A percentile compares a stretch with the other conserved stretches of the same genome.
Evolutionary conservation across 1,139 yeast genomes (phyloP).

Genomic region (Kodamaea arcana): DNA sequence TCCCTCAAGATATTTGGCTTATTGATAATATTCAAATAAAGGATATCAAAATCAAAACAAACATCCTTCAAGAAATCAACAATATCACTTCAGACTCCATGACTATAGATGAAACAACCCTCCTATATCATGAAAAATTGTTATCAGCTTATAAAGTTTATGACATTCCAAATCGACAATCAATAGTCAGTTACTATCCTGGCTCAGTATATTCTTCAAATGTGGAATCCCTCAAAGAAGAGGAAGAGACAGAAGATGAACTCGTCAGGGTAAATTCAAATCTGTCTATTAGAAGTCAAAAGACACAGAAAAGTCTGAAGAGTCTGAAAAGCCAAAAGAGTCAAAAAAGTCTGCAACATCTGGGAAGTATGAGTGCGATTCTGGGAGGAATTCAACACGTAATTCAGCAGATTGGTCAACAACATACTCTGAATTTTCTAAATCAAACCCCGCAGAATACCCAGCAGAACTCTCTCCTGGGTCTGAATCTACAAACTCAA

Average conservation of each 20-base stretch:
- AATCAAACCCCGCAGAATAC: too few relatives aligned
- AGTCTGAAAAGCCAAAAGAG: not conserved
- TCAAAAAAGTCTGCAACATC: too few relatives aligned
- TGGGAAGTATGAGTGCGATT: too few relatives aligned
- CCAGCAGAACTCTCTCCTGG: too few relatives aligned
- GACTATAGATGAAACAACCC: slow-evolving; percentile 26
- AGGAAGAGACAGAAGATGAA: slow-evolving; percentile 20
- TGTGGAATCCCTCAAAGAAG: slow-evolving; percentile 19
- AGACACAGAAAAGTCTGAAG: slow-evolving; percentile 4
- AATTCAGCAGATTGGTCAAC: too few relatives aligned
- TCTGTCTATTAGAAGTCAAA: slow-evolving; percentile 11
- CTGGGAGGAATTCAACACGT: too few relatives aligned
- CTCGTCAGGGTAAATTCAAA: slow-evolving; percentile 12
- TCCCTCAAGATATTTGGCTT: slow-evolving; percentile 42
- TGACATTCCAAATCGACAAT: slow-evolving; percentile 21
- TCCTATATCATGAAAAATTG: slow-evolving; percentile 34
- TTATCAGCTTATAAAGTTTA: slow-evolving; percentile 35
- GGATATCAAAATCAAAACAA: slow-evolving; percentile 32
- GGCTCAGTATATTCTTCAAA: slow-evolving; percentile 2
- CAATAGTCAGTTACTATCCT: slow-evolving; percentile 5
- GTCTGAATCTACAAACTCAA: too few relatives aligned
- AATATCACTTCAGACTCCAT: slow-evolving; percentile 21
- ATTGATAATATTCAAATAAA: slow-evolving; percentile 29
- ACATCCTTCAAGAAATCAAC: slow-evolving; percentile 34
- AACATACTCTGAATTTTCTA: too few relatives aligned